Conservation (phyloP, 805 yeast genomes). For the Saccharomycopsis oosterbeekiorum region DNA sequence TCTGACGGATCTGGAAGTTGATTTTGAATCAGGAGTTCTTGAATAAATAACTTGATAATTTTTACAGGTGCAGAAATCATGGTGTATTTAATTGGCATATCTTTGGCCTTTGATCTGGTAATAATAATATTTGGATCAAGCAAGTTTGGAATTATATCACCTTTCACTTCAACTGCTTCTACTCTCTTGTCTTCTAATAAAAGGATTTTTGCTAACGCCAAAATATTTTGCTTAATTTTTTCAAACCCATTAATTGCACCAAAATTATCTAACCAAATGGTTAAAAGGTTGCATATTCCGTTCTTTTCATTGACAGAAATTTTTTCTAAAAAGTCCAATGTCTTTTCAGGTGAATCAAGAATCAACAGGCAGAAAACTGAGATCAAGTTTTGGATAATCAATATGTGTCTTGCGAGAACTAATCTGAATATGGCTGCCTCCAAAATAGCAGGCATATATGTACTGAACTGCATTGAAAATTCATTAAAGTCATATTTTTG, state of each 20-base stretch:
- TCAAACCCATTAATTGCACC: constrained; percentile 73
- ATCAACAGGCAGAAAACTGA: constrained; percentile 69
- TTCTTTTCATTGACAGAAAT: constrained; percentile 26
- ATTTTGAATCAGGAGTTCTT: constrained; percentile 60
- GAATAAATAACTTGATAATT: constrained; percentile 58
- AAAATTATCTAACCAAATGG: constrained; percentile 77
- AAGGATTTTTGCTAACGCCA: constrained; percentile 62
- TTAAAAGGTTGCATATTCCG: constrained; percentile 50
- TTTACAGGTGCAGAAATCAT: constrained; percentile 61
- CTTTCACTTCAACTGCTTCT: constrained; percentile 50
- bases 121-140: constrained; percentile 50
- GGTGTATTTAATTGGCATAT: constrained; percentile 51
- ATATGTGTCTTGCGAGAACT: constrained; percentile 52
- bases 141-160: constrained; percentile 54
- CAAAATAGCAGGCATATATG: constrained; percentile 41
- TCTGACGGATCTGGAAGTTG: constrained; percentile 38
- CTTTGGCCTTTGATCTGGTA: constrained; percentile 76
- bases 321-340: constrained; percentile 49
- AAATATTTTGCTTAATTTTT: constrained; percentile 52
- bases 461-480: constrained; percentile 23
- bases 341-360: constrained; percentile 48
- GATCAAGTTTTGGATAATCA: constrained; percentile 68
- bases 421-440: constrained; percentile 66
- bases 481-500: constrained; percentile 36
- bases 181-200: constrained; percentile 47